phyloP scores from a whole-genome alignment of 331 rosid genomes.

The Acacia pycnantha region DNA sequence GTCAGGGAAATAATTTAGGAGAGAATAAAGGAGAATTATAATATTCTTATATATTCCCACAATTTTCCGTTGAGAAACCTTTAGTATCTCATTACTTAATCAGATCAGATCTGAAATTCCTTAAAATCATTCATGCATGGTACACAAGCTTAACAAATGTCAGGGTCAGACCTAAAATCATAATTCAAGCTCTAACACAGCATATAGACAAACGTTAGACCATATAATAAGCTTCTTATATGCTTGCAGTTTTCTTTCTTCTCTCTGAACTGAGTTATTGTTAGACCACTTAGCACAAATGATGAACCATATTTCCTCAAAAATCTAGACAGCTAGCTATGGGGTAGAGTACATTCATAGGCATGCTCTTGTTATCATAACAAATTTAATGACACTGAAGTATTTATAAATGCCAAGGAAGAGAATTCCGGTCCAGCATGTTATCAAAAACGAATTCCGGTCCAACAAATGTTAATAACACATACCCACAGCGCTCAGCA shows the following conservation, averaged over 20 bases:
- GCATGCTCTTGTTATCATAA: neutral
- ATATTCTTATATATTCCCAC: no score
- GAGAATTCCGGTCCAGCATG: neutral
- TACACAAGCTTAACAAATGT: conserved; percentile 20
- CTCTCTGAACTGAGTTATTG: conserved; percentile 7
- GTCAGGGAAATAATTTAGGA: no score
- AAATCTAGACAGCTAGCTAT: neutral
- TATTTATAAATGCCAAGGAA: conserved; percentile 13
- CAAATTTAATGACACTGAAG: conserved; percentile 3
- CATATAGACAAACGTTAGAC: neutral
- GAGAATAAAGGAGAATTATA: no score
- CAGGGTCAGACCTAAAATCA: conserved; percentile 7
- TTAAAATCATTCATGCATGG: neutral
- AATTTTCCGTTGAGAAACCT: neutral
- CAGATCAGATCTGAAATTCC: neutral
- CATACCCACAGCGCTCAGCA: conserved; percentile 97
- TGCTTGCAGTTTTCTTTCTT: neutral
- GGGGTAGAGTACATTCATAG: neutral
- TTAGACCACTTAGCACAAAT: conserved; percentile 15
- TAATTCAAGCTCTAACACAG: neutral
- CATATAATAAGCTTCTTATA: neutral
- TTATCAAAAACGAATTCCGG: neutral
- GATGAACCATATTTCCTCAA: conserved; percentile 11
- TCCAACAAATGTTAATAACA: conserved; percentile 21
- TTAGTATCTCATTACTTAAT: neutral